A percentile compares a stretch with the other conserved stretches of the same genome.
These are phyloP conservation scores for Balansia obtecta DNA, from an alignment of 2,329 filamentous ascomycete species.

Conservation along the genomic window DNA sequence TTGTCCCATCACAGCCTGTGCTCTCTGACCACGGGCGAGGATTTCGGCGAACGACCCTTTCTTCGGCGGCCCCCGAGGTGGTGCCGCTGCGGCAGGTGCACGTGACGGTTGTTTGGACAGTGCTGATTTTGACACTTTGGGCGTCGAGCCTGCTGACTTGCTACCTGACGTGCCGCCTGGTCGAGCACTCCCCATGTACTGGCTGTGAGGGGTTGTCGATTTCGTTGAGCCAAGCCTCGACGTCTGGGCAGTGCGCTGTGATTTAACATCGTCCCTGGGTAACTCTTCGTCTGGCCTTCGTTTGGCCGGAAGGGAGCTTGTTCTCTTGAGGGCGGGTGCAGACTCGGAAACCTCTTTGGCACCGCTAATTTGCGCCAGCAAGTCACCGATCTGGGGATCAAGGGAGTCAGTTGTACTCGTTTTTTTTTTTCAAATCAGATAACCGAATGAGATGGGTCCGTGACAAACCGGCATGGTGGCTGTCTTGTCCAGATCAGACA, in stretches of 20 bases:
- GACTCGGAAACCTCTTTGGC: slow-evolving; percentile 29
- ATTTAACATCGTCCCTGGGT: slow-evolving; percentile 27
- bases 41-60: slow-evolving; percentile 66
- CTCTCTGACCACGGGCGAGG: slow-evolving; percentile 57
- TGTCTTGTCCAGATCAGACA: neutral
- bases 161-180: slow-evolving; percentile 12
- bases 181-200: slow-evolving; percentile 4
- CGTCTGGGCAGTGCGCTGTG: slow-evolving; percentile 19
- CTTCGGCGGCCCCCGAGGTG: slow-evolving; percentile 42
- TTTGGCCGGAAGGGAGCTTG: slow-evolving; percentile 27
- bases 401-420: neutral
- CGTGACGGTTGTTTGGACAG: slow-evolving; percentile 14
- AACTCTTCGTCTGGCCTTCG: slow-evolving; percentile 45
- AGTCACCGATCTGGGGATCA: slow-evolving; percentile 20
- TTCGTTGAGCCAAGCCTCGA: neutral
- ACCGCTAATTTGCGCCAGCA: slow-evolving; percentile 45
- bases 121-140: slow-evolving; percentile 10
- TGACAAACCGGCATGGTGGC: slow-evolving; percentile 20
- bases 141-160: slow-evolving; percentile 13
- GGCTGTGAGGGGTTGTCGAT: neutral
- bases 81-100: slow-evolving; percentile 21
- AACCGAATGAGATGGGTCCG: neutral
- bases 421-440: neutral
- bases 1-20: slow-evolving; percentile 46
- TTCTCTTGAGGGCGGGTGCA: slow-evolving; percentile 17